Evolutionary conservation across 164 flowering plant species (phyloP).

Genomic region (Kingdonia uniflora): DNA sequence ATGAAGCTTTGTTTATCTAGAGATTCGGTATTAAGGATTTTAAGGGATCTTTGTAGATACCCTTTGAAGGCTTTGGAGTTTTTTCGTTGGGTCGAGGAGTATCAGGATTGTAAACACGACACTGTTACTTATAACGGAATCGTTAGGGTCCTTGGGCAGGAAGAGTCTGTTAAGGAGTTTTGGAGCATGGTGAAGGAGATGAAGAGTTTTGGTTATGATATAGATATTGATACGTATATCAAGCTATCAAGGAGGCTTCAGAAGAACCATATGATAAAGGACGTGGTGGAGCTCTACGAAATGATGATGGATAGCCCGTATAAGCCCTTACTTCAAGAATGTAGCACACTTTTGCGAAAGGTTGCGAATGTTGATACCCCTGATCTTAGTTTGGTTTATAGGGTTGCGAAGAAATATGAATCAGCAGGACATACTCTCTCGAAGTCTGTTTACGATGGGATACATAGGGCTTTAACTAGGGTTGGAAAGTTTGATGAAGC

Average conservation of each 20-base stretch:
- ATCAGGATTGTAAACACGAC: constrained; percentile 36
- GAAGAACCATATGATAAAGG: constrained; percentile 58
- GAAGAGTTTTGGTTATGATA: constrained; percentile 52
- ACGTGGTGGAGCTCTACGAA: constrained; percentile 79
- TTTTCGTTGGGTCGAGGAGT: constrained; percentile 45
- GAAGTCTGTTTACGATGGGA: constrained; percentile 66
- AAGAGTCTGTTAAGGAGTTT: constrained; percentile 52
- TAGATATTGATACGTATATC: constrained; percentile 72
- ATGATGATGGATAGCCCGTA: constrained; percentile 85
- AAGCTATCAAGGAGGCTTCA: constrained; percentile 64
- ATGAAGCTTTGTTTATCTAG: constrained; percentile 38
- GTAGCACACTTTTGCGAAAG: constrained; percentile 39
- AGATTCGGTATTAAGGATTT: constrained; percentile 37
- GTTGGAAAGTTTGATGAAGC: constrained; percentile 76
- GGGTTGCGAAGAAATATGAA: constrained; percentile 61
- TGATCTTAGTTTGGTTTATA: constrained; percentile 47
- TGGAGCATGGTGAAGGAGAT: constrained; percentile 63
- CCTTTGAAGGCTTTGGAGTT: constrained; percentile 57
- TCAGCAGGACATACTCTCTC: constrained; percentile 42
- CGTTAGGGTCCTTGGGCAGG: constrained; percentile 46
- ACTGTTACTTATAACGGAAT: constrained; percentile 61
- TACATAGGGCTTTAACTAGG: constrained; percentile 64
- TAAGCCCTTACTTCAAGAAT: constrained; percentile 51
- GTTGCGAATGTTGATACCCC: constrained; percentile 28
- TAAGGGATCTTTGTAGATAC: constrained; percentile 38